These are phyloP conservation scores for Rauvolfia tetraphylla DNA, from an alignment of 257 asterid species.

Conservation along the genomic window DNA sequence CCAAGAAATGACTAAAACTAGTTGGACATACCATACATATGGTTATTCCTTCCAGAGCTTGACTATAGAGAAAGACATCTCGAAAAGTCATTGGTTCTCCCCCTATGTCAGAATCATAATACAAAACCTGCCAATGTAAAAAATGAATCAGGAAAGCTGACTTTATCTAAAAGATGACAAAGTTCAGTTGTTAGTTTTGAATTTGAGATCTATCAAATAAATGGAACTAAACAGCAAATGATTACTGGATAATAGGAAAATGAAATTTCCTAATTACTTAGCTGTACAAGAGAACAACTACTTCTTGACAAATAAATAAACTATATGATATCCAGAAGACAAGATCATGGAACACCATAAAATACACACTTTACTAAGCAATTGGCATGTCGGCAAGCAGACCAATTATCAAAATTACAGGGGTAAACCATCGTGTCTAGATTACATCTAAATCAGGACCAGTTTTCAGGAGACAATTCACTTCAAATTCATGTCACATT, in stretches of 20 bases:
- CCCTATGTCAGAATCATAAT: constrained; percentile 71
- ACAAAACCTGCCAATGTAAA: constrained; percentile 60
- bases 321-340: neutral
- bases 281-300: neutral
- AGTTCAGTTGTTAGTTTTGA: neutral
- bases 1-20: neutral
- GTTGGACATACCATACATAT: constrained; percentile 69
- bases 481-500: neutral
- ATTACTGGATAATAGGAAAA: neutral
- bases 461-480: neutral
- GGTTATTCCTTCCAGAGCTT: constrained; percentile 96
- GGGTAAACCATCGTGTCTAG: neutral
- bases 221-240: neutral
- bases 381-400: neutral
- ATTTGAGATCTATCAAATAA: neutral
- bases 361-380: neutral
- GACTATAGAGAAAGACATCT: constrained; percentile 88
- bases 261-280: neutral
- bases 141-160: constrained; percentile 12
- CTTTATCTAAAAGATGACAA: neutral
- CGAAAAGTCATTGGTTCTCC: constrained; percentile 81
- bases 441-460: neutral
- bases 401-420: neutral
- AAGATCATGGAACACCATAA: neutral
- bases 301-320: neutral